These are phyloP conservation scores for Peziza echinospora DNA, from an alignment of 495 filamentous ascomycete genomes.

Conservation along the genomic window DNA sequence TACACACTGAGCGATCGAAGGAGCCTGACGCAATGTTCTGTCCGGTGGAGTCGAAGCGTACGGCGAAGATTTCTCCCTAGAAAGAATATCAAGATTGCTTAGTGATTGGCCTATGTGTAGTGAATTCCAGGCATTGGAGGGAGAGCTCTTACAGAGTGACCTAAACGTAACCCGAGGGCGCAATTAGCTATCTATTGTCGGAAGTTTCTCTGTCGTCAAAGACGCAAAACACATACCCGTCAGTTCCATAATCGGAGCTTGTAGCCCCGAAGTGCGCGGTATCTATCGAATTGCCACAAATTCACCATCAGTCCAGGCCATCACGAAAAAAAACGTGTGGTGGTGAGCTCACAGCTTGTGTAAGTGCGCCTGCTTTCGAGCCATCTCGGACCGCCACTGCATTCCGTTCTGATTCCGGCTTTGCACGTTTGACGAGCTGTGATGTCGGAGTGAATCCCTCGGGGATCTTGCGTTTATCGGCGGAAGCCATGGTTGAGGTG, in stretches of 20 bases:
- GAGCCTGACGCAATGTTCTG: constrained; percentile 83
- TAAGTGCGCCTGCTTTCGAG: constrained; percentile 45
- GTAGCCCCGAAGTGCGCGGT: constrained; percentile 62
- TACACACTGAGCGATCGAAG: constrained; percentile 83
- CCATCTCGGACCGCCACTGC: constrained; percentile 43
- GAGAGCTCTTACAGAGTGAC: constrained; percentile 29
- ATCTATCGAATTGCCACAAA: constrained; percentile 29
- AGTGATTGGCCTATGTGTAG: constrained; percentile 1
- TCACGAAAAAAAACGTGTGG: constrained; percentile 4
- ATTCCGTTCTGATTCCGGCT: constrained; percentile 38
- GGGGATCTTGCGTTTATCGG: constrained; percentile 72
- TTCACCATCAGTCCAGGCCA: constrained; percentile 18
- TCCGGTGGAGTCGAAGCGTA: constrained; percentile 71
- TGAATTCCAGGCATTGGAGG: background rate
- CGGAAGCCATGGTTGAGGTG: too few relatives aligned
- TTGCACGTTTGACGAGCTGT: constrained; percentile 60
- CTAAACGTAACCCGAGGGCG: background rate
- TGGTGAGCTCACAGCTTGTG: constrained; percentile 51
- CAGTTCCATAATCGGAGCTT: constrained; percentile 89
- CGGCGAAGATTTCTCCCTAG: constrained; percentile 61
- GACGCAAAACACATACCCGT: constrained; percentile 23
- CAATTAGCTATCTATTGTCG: background rate
- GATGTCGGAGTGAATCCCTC: constrained; percentile 53
- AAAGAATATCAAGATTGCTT: background rate
- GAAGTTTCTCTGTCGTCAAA: background rate